Base-by-base conservation (phyloP, 23 red algal species). In the Cyanidium caldarium region DNA sequence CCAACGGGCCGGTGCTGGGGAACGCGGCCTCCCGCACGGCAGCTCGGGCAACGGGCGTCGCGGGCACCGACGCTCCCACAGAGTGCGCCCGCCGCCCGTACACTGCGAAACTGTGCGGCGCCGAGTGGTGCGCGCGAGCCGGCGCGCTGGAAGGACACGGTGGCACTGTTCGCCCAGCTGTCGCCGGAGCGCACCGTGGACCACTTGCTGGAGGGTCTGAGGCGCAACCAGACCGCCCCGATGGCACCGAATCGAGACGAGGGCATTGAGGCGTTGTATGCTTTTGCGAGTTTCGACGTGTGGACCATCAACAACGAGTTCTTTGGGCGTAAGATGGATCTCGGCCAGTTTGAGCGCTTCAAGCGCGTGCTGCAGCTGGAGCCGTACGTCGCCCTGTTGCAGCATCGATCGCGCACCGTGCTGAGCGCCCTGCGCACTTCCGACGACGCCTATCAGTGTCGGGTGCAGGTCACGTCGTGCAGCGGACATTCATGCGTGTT, bases 261-360 rank as follows among this genome's bases (percentile, higher is more conserved):
- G 58, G 82, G 82, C 34, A 86, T 86, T 10, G 82, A 86, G 68
- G 82, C 82, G 75, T 51, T 86, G 45, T 86, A 86, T 36, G 73
- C 68, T n/a, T 78, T 78, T 44, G 82, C 82, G 17, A 80, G 72
- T 65, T 58, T 86, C 40, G 82, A 86, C 56, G 78, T 86, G 41
- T 86, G 82, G 82, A 68, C 66, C 38, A 41, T 86, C 46, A 45
- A 73, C 17, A 69, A 78, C 37, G 72, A 65, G 2, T 86, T 86
- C 77, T 86, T 86, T 51, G 82, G 82, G 2, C 66, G 69, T 26
- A 68, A 70, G 19, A 86, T 86, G 67, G 82, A 86, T 68, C 65
- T 86, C n/a, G 82, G 82, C 28, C 82, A 86, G 75, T 86, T 86
- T 75, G 82, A 86, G 39, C 73, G 73, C 56, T 86, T 86, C 36